These are phyloP conservation scores for Diplodia mutila DNA, from an alignment of 2,329 filamentous ascomycete genomes.

Conservation along the genomic window DNA sequence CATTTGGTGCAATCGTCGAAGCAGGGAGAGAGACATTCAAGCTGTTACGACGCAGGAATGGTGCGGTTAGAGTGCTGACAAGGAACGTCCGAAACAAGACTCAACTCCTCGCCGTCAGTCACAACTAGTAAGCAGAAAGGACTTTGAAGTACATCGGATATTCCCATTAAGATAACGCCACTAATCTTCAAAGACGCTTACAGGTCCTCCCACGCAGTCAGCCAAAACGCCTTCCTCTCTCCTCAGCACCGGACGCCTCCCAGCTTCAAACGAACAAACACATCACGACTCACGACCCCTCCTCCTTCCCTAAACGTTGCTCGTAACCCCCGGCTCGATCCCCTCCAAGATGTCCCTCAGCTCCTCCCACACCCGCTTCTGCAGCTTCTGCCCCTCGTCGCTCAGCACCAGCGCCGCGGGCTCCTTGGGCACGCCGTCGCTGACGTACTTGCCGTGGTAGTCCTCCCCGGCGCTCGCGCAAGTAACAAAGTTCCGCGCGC, in stretches of 20 bases:
- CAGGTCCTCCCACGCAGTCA: no score
- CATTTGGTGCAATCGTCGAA: no score
- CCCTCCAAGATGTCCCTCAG: slow-evolving; percentile 44
- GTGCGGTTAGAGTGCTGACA: no score
- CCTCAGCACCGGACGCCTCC: no score
- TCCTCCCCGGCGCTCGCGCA: slow-evolving; percentile 39
- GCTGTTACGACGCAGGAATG: no score
- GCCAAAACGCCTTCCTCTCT: no score
- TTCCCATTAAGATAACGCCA: background rate
- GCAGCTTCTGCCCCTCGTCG: slow-evolving; percentile 41
- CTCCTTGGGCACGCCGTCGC: slow-evolving; percentile 37
- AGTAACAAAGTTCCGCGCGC: slow-evolving; percentile 47
- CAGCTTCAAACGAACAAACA: no score
- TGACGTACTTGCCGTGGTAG: slow-evolving; percentile 48
- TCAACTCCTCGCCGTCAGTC: no score
- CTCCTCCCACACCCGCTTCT: slow-evolving; percentile 47
- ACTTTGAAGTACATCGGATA: background rate
- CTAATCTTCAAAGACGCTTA: background rate
- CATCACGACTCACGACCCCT: no score
- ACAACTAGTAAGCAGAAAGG: no score
- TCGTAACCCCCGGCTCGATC: slow-evolving; percentile 39
- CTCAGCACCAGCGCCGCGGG: slow-evolving; percentile 42
- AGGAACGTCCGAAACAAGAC: no score
- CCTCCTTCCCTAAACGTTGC: background rate
- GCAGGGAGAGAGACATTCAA: no score